These are phyloP conservation scores for Pythium rhizo-oryzae DNA, from an alignment of 352 stramenopile species.

Conservation along the genomic window DNA sequence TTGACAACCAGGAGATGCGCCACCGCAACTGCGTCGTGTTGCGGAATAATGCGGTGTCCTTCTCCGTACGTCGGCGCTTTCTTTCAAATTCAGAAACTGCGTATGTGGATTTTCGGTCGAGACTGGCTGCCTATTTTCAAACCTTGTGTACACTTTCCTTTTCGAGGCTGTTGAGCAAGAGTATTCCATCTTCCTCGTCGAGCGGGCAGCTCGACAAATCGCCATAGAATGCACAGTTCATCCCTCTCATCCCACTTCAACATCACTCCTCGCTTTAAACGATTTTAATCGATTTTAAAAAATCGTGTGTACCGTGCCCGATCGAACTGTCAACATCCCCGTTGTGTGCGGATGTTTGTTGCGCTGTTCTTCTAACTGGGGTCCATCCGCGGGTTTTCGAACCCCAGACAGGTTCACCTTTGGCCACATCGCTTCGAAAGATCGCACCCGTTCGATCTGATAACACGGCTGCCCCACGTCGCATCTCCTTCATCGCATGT, in stretches of 20 bases:
- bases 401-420: neutral
- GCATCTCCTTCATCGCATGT: neutral
- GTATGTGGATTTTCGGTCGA: neutral
- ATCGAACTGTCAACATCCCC: too few species aligned
- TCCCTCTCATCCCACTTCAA: too few species aligned
- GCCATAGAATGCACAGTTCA: too few species aligned
- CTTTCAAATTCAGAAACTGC: neutral
- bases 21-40: slow-evolving; percentile 4
- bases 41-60: neutral
- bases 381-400: neutral
- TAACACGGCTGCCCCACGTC: slow-evolving; percentile 1
- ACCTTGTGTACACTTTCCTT: too few species aligned
- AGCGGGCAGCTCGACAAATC: too few species aligned
- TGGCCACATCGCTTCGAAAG: slow-evolving; percentile 2
- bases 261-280: too few species aligned
- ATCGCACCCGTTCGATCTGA: slow-evolving; percentile 25
- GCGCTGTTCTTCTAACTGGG: neutral
- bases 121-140: too few species aligned
- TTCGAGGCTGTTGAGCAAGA: too few species aligned
- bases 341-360: neutral
- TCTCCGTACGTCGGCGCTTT: neutral
- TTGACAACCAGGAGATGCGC: neutral
- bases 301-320: too few species aligned
- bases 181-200: too few species aligned
- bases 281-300: too few species aligned